These are phyloP conservation scores for Aspergillus awamori DNA, from an alignment of 2,329 filamentous ascomycete genomes.

Conservation along the genomic window DNA sequence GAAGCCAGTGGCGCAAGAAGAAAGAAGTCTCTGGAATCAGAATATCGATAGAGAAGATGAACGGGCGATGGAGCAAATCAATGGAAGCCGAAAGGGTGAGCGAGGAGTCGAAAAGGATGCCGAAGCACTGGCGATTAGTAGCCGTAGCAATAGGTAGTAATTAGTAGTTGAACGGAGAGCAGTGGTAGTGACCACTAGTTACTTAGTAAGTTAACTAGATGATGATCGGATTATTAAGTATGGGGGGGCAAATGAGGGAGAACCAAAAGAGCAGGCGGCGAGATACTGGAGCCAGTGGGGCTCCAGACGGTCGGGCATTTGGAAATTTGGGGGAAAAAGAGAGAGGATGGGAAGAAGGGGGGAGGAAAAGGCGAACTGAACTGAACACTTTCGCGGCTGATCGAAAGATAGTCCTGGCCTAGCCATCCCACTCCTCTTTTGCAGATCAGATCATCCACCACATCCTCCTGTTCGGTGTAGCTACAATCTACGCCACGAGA, in stretches of 20 bases:
- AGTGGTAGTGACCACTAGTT: neutral
- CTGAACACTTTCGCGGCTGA: neutral
- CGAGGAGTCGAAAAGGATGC: neutral
- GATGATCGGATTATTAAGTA: conserved; percentile 7
- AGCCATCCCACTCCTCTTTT: too few species aligned
- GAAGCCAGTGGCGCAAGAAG: neutral
- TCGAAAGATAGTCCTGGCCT: neutral
- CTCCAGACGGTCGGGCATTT: conserved; percentile 4
- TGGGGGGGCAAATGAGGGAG: conserved; percentile 3
- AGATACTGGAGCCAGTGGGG: conserved; percentile 1
- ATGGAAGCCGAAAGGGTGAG: neutral
- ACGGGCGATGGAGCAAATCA: neutral
- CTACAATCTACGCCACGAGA: neutral
- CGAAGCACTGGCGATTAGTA: neutral
- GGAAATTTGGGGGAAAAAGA: neutral
- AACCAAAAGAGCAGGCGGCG: neutral
- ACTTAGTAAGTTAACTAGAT: neutral
- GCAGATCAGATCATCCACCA: conserved; percentile 9
- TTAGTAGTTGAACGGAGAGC: neutral
- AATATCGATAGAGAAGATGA: neutral
- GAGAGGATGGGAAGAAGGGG: too few species aligned
- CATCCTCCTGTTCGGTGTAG: neutral
- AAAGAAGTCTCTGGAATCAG: neutral
- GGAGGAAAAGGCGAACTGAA: too few species aligned
- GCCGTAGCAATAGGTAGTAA: neutral